Base-by-base conservation (phyloP, 176 grass and related monocot species). In the Oryza rufipogon region DNA sequence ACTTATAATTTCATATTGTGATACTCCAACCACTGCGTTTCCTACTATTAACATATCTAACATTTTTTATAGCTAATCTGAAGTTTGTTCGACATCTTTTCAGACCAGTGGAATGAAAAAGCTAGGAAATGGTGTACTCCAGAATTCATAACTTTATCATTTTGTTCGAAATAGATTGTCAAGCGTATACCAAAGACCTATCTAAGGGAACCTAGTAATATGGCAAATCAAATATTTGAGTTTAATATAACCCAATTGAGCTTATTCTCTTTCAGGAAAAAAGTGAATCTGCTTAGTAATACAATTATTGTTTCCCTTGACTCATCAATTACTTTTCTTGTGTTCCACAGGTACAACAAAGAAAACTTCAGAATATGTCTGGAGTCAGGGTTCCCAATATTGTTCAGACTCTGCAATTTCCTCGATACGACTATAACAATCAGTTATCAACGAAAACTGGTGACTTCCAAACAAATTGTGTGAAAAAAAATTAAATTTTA, bases 61-160 rank as follows among this genome's bases (percentile, higher is more conserved):
- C 56, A 60, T 38, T n/a, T 60, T 60, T n/a, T 9, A 60, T 20
- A 60, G 19, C 7, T 60, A 60, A 60, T 60, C 16, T n/a, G 6
- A 60, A 52, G 49, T 52, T 52, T 52, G 49, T 52, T 42, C 41
- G 7, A 10, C 41, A 0, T 17, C 44, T 46, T 46, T 46, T 46
- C 44, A 46, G 44, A 9, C 44, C 44, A 46, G 12, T 48, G 46
- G 46, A 48, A 48, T 48, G 46, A 48, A 3, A 48, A 48, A 12
- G 12, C 46, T 48, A 48, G 46, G 11, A 48, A 54, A 54, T 17
- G 15, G 17, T 0, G 60, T 36, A 22, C 56, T 44, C 9, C 3
- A 80, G 23, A 87, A 81, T 61, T 28, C 12, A 68, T 32, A 68
- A 61, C 38, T 28, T 87, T 68, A n/a, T 19, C 30, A 11, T 54